Evolutionary conservation across 2,329 filamentous ascomycete genomes (phyloP).

Genomic region (Coniochaeta sp.): DNA sequence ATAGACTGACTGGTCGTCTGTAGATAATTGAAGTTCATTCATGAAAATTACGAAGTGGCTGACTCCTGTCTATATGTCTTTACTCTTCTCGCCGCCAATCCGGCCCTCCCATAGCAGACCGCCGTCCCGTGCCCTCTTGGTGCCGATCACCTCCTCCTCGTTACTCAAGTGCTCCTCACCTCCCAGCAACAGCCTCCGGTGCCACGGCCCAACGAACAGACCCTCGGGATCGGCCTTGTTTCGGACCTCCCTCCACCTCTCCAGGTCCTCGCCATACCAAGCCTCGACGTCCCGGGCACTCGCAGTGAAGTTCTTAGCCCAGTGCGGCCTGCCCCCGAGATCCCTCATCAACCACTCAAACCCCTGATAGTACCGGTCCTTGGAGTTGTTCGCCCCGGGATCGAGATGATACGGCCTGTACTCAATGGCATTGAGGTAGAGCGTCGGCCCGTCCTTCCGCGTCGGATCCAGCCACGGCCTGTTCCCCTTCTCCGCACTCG

Average conservation of each 20-base stretch:
- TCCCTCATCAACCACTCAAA: constrained; percentile 80
- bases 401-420: constrained; percentile 68
- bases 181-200: constrained; percentile 34
- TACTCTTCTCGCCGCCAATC: neutral
- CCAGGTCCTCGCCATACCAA: constrained; percentile 56
- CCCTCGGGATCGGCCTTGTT: constrained; percentile 63
- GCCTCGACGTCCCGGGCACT: constrained; percentile 45
- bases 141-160: neutral
- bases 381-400: constrained; percentile 48
- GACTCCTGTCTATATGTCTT: neutral
- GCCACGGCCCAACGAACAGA: constrained; percentile 85
- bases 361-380: constrained; percentile 64
- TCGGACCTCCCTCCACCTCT: constrained; percentile 54
- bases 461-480: constrained; percentile 53
- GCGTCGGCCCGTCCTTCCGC: constrained; percentile 50
- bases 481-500: constrained; percentile 16
- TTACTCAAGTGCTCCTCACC: neutral
- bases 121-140: neutral
- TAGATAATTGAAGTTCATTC: neutral
- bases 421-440: constrained; percentile 75
- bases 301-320: constrained; percentile 71
- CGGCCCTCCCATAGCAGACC: neutral
- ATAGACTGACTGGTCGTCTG: neutral
- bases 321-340: constrained; percentile 66
- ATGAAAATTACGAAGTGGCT: no score